These are phyloP conservation scores for Truncatella angustata DNA, from an alignment of 2,329 filamentous ascomycete genomes.

Conservation along the genomic window DNA sequence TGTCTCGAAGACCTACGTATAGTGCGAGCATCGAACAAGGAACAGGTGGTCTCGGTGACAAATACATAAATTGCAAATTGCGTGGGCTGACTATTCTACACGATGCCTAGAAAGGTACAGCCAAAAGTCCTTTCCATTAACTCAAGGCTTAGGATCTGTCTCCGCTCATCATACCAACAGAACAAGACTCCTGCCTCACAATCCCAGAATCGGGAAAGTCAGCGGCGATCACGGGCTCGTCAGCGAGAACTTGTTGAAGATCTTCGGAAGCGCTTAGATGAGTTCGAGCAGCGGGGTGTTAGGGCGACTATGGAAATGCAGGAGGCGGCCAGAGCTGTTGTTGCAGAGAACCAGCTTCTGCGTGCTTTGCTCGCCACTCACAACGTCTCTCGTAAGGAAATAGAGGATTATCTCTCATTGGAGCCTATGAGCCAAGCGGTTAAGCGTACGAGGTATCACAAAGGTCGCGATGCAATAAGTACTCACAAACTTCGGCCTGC, in stretches of 20 bases:
- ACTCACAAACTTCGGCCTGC: no score
- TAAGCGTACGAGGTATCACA: no score
- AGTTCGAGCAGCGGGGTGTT: conserved; percentile 46
- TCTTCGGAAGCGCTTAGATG: conserved; percentile 44
- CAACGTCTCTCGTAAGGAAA: conserved; percentile 36
- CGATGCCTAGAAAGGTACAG: not conserved
- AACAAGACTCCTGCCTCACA: conserved; percentile 18
- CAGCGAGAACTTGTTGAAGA: conserved; percentile 47
- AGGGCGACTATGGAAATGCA: conserved; percentile 54
- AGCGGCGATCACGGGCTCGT: conserved; percentile 51
- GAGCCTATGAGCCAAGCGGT: not conserved
- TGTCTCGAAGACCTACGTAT: no score
- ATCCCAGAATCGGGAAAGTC: conserved; percentile 42
- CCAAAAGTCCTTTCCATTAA: no score
- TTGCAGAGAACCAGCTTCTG: conserved; percentile 45
- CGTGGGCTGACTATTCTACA: no score
- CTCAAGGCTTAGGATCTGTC: no score
- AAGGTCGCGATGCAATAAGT: no score
- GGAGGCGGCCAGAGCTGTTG: conserved; percentile 47
- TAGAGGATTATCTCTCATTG: conserved; percentile 40
- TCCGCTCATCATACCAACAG: not conserved
- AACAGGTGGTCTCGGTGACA: no score
- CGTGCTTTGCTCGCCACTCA: conserved; percentile 38
- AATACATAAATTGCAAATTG: no score
- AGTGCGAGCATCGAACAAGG: no score